Percentiles rank a stretch among this genome's conserved stretches.
Conservation (phyloP, 495 filamentous ascomycete species). For the Podospora pseudopauciseta region DNA sequence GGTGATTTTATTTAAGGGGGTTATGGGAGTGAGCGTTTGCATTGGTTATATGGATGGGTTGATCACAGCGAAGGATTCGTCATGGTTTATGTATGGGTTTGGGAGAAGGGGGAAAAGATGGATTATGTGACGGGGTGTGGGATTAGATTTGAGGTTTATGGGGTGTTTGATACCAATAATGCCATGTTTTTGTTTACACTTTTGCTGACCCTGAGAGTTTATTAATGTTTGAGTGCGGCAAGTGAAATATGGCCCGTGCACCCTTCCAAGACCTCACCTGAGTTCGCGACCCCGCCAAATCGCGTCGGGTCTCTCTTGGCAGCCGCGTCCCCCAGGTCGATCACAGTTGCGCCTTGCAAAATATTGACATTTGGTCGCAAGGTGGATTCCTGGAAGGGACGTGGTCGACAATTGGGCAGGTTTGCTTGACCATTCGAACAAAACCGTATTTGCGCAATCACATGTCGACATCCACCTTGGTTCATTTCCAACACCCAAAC, state of each 20-base stretch:
- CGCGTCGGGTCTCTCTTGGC: conserved; percentile 11
- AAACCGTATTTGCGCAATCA: background rate
- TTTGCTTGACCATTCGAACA: too few species aligned
- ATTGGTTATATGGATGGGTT: background rate
- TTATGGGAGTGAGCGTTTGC: background rate
- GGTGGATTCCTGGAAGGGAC: background rate
- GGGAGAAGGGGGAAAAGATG: background rate
- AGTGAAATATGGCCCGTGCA: background rate
- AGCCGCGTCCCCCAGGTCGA: conserved; percentile 11
- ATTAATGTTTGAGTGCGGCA: background rate
- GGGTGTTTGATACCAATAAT: background rate
- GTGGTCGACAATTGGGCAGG: background rate
- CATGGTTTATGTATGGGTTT: background rate
- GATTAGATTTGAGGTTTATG: background rate
- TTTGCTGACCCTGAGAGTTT: background rate
- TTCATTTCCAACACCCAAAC: background rate
- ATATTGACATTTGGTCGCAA: background rate
- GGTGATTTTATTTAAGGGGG: too few species aligned
- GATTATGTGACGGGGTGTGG: background rate
- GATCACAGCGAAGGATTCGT: background rate
- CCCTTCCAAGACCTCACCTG: conserved; percentile 6
- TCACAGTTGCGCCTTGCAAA: background rate
- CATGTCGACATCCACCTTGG: background rate
- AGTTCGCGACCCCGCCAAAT: conserved; percentile 11
- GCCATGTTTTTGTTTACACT: background rate